Percentiles rank a stretch among this genome's conserved stretches.
Conservation (phyloP, 1,284 basidiomycete genomes). For the Vanrija sp. region DNA sequence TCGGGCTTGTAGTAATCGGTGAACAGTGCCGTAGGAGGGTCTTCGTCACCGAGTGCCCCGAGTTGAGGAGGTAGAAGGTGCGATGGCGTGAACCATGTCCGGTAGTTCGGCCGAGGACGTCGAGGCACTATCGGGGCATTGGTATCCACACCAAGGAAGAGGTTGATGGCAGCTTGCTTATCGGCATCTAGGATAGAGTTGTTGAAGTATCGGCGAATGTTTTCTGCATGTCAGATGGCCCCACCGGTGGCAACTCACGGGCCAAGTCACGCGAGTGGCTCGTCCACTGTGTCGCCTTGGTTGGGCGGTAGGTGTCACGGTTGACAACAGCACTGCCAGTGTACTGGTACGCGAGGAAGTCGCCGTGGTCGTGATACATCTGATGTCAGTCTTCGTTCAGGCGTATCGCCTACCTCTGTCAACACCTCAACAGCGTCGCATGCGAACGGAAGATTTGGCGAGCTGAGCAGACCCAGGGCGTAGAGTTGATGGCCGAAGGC, state of each 20-base stretch:
- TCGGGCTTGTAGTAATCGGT: conserved; percentile 86
- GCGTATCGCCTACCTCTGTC: conserved; percentile 59
- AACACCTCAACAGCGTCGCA: conserved; percentile 95
- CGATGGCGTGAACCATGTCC: conserved; percentile 72
- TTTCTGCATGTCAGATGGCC: conserved; percentile 53
- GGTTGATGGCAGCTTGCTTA: conserved; percentile 95
- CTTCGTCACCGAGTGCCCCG: conserved; percentile 19
- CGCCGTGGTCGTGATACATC: conserved; percentile 98
- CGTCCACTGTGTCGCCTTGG: conserved; percentile 83
- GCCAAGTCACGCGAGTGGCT: conserved; percentile 97
- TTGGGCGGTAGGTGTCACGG: conserved; percentile 90
- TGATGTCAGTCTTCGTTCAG: conserved; percentile 1
- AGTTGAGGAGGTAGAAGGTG: conserved; percentile 60
- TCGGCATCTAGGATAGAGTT: conserved; percentile 94
- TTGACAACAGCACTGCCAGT: conserved; percentile 96
- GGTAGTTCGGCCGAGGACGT: conserved; percentile 59
- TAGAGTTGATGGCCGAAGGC: conserved; percentile 94
- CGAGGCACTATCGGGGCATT: background rate
- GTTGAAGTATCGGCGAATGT: conserved; percentile 90
- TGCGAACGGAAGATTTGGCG: conserved; percentile 79
- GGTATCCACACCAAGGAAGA: conserved; percentile 79
- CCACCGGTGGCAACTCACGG: conserved; percentile 41
- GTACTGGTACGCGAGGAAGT: conserved; percentile 93
- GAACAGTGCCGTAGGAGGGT: conserved; percentile 64
- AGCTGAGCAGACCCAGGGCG: conserved; percentile 81